Percentiles rank a stretch among this genome's conserved stretches.
These are phyloP conservation scores for Petunia hybrid DNA, from an alignment of 305 asterid species.

Conservation along the genomic window DNA sequence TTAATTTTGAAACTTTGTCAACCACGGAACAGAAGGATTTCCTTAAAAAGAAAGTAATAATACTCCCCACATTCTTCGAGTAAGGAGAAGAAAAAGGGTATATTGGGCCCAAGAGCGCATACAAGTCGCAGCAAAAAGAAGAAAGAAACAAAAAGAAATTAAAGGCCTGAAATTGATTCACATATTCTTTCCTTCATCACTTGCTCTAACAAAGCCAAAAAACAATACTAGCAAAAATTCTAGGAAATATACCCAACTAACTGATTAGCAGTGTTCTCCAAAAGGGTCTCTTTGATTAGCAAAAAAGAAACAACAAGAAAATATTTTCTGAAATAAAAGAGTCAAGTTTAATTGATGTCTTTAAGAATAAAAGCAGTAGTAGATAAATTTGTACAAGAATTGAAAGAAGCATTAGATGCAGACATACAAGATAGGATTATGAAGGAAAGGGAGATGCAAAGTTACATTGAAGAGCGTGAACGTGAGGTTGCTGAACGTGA, in stretches of 20 bases:
- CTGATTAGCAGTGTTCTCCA: not conserved
- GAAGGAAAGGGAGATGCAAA: conserved; percentile 99
- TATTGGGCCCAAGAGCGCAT: not conserved
- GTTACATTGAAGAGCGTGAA: conserved; percentile 95
- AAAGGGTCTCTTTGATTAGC: not conserved
- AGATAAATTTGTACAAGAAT: conserved; percentile 93
- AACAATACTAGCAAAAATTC: not conserved
- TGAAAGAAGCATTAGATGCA: conserved; percentile 94
- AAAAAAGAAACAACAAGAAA: not conserved
- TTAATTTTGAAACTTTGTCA: too few relatives aligned
- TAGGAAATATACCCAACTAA: too few relatives aligned
- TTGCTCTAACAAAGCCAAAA: not conserved
- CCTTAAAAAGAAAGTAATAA: too few relatives aligned
- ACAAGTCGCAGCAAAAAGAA: not conserved
- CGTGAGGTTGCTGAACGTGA: conserved; percentile 99
- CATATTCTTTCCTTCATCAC: conserved; percentile 25
- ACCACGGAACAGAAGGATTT: too few relatives aligned
- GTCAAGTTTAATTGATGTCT: conserved; percentile 56
- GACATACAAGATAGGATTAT: conserved; percentile 93
- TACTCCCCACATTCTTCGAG: not conserved
- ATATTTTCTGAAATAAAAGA: not conserved
- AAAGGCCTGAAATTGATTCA: conserved; percentile 25
- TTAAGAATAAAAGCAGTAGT: conserved; percentile 94
- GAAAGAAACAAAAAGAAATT: not conserved
- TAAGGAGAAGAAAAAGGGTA: not conserved